Percentiles rank a stretch among this genome's conserved stretches.
These are phyloP conservation scores for Penicillium occitanis DNA, from an alignment of 2,329 filamentous ascomycete genomes.

Conservation along the genomic window DNA sequence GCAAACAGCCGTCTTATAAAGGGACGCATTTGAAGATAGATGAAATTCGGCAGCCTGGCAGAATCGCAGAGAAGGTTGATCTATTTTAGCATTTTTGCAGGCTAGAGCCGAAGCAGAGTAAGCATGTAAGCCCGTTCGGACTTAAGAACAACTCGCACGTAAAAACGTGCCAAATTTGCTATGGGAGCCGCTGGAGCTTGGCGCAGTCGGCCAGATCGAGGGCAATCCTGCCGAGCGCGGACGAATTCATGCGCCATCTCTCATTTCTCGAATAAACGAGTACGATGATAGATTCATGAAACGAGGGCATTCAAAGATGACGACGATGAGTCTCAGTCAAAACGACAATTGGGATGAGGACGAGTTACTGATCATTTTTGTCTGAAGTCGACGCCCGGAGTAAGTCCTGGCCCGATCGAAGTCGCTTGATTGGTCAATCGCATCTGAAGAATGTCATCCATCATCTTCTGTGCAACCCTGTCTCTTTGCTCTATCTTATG, in stretches of 20 bases:
- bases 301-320: background rate
- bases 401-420: background rate
- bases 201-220: background rate
- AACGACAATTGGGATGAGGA: background rate
- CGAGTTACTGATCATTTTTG: background rate
- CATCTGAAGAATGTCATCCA: background rate
- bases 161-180: background rate
- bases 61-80: background rate
- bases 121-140: background rate
- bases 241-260: background rate
- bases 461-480: background rate
- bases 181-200: background rate
- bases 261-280: background rate
- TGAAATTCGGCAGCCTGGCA: background rate
- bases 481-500: background rate
- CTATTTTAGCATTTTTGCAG: background rate
- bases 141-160: background rate
- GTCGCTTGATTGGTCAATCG: background rate
- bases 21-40: conserved; percentile 25
- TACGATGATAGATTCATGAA: no score
- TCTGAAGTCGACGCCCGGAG: background rate
- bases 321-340: background rate
- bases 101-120: background rate
- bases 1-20: conserved; percentile 27
- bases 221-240: background rate